Conservation (phyloP, 192 early-diverging fungal species). For the Kickxella alabastrina region DNA sequence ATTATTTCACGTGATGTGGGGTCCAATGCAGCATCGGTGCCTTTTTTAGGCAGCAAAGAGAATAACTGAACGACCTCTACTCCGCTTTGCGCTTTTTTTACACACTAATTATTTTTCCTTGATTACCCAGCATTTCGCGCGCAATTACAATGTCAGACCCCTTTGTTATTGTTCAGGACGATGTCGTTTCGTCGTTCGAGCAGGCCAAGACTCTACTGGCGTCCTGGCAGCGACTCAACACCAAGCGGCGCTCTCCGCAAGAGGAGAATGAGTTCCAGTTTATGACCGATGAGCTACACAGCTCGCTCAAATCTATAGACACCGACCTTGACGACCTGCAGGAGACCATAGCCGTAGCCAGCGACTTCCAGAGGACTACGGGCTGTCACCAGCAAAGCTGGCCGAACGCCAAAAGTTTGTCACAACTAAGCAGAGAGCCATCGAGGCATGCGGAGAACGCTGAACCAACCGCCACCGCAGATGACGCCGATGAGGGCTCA, state of each 20-base stretch:
- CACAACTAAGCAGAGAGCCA: constrained; percentile 15
- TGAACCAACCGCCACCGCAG: constrained; percentile 5
- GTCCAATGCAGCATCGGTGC: too few species aligned
- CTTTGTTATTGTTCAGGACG: constrained; percentile 48
- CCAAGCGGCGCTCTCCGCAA: constrained; percentile 41
- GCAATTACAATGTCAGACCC: constrained; percentile 47
- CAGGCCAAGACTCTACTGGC: constrained; percentile 43
- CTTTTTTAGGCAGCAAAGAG: too few species aligned
- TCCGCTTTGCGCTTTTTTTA: background rate
- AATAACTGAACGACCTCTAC: too few species aligned
- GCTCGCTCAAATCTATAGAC: constrained; percentile 31
- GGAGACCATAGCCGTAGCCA: constrained; percentile 40
- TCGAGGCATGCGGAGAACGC: constrained; percentile 31
- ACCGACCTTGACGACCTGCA: constrained; percentile 41
- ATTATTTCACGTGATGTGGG: too few species aligned
- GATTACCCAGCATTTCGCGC: background rate
- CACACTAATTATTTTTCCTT: background rate
- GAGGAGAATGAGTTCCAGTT: constrained; percentile 53
- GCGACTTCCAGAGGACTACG: constrained; percentile 38
- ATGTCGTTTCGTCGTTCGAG: constrained; percentile 43
- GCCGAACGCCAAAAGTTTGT: constrained; percentile 40
- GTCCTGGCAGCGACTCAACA: constrained; percentile 36
- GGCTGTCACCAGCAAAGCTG: constrained; percentile 26
- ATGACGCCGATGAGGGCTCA: background rate
- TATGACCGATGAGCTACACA: constrained; percentile 49